A percentile compares a stretch with the other conserved stretches of the same genome.
Evolutionary conservation across 306 rosid genomes (phyloP).

Genomic region (Fragaria nilgerrensis): DNA sequence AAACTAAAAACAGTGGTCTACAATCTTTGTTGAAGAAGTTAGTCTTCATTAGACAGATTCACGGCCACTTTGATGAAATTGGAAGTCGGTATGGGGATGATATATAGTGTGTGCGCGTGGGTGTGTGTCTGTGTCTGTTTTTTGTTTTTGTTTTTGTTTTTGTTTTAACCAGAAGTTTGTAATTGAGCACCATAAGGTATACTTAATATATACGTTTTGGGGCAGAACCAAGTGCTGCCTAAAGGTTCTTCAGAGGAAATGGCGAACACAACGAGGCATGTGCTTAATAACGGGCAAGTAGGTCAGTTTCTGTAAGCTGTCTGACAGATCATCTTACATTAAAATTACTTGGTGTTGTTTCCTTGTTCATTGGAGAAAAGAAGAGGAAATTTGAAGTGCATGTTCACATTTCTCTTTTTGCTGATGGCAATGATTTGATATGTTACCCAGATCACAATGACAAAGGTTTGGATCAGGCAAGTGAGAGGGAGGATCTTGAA

Average conservation of each 20-base stretch:
- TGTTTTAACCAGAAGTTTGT: background rate
- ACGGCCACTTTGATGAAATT: background rate
- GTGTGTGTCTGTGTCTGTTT: background rate
- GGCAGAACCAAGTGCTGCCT: conserved; percentile 67
- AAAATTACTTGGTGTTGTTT: background rate
- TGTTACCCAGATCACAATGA: conserved; percentile 43
- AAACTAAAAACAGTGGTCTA: background rate
- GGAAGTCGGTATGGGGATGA: background rate
- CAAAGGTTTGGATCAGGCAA: conserved; percentile 33
- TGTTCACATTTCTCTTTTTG: background rate
- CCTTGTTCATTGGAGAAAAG: background rate
- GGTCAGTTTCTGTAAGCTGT: conserved; percentile 41
- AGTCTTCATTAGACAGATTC: background rate
- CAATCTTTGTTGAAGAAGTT: background rate
- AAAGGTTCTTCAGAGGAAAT: conserved; percentile 35
- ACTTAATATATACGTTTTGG: conserved; percentile 21
- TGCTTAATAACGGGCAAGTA: conserved; percentile 35
- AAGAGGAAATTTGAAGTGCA: conserved; percentile 14
- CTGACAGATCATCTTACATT: conserved; percentile 19
- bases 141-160: background rate
- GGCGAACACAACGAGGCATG: conserved; percentile 32
- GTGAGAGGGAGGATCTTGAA: conserved; percentile 43
- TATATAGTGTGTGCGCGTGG: background rate
- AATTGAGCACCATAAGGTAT: conserved; percentile 7
- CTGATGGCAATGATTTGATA: conserved; percentile 34